Evolutionary conservation across 75 land plant genomes (phyloP).

Genomic region (Cupressus sempervirens): DNA sequence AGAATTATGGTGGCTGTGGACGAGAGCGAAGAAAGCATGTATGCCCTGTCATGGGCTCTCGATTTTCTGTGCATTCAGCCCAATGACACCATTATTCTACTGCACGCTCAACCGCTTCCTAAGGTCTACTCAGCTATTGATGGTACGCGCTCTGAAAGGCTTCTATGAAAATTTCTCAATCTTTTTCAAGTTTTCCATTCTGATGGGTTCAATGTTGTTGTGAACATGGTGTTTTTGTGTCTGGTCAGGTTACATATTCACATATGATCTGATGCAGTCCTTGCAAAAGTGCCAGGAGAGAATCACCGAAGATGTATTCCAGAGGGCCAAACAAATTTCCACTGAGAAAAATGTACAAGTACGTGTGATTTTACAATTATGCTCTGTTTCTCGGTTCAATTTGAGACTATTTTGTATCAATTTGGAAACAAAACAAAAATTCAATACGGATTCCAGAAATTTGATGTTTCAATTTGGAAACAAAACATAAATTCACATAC

Average conservation of each 20-base stretch:
- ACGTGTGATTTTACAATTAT: too few relatives aligned
- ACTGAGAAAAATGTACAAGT: conserved; percentile 8
- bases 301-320: conserved; percentile 41
- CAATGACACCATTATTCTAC: conserved; percentile 35
- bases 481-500: too few relatives aligned
- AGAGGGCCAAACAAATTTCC: conserved; percentile 43
- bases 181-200: too few relatives aligned
- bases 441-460: too few relatives aligned
- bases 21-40: conserved; percentile 64
- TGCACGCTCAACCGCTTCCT: conserved; percentile 47
- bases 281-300: conserved; percentile 33
- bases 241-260: conserved; percentile 41
- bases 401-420: too few relatives aligned
- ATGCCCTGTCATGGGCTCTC: conserved; percentile 54
- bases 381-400: too few relatives aligned
- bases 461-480: too few relatives aligned
- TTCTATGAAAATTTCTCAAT: neutral
- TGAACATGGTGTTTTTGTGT: neutral
- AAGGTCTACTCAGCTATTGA: conserved; percentile 37
- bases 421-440: too few relatives aligned
- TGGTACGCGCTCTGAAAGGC: conserved; percentile 47
- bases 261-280: conserved; percentile 29
- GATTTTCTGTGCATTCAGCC: conserved; percentile 6
- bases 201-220: too few relatives aligned
- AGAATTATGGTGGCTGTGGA: conserved; percentile 55